Evolutionary conservation across 768 basidiomycete genomes (phyloP), one percentile per base, ranked within the genome.

Genomic region (Kwoniella mangroviensis): DNA sequence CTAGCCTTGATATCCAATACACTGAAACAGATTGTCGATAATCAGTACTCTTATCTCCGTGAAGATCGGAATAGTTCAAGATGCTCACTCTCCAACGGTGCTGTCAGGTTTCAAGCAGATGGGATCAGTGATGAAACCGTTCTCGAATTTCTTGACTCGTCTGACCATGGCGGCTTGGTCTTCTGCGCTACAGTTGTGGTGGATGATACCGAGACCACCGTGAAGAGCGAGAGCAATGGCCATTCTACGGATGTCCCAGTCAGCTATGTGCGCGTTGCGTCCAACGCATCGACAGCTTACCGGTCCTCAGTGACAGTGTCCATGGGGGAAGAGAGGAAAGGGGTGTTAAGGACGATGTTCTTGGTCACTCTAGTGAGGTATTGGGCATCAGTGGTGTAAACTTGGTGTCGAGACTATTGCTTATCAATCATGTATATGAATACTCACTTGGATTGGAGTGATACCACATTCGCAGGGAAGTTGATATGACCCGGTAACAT

Each of bases 291-390:
- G 74, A 40, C 65, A 84, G 58, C 91, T 85, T 83, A 94, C 92
- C 84, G 94, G 64, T 88, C 89, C 84, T 98, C 97, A 1, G 97
- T 98, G 76, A 98, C 97, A 55, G 97, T 99, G 85, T 99, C 97
- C 97, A 99, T 99, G 17, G 97, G 96, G 62, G 93, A 95, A 83
- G 93, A 96, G 86, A 98, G 86, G 85, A 99, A 96, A 0, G 96
- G 97, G 0, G 94, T 95, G 85, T 94, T 98, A 77, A 99, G 87
- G 24, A 80, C 77, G 76, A 98, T 92, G 75, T 97, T 97, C 66
- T 91, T 90, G 24, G 96, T 97, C 68, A 99, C 89, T 65, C 87
- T 83, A 66, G 6, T 24, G 22, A 26, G 40, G 66, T 41, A 73
- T 59, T 49, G 28, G 24, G 68, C 34, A 73, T 56, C 43, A 49